Evolutionary conservation across 2,329 filamentous ascomycete genomes (phyloP).

Genomic region (Botryotinia narcissicola): DNA sequence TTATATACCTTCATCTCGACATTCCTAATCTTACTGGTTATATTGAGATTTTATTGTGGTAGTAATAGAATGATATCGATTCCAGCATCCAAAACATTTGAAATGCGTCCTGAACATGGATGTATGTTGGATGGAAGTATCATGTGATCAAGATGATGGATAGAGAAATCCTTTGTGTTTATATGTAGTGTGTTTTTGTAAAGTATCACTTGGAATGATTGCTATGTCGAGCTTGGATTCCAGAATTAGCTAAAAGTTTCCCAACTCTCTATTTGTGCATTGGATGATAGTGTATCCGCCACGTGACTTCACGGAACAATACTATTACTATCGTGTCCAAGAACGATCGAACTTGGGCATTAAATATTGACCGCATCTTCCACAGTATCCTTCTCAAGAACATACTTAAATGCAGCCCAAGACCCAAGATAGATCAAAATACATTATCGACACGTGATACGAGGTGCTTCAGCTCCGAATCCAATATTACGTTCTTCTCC

Average conservation of each 20-base stretch:
- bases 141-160: not conserved
- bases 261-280: no score
- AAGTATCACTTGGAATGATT: not conserved
- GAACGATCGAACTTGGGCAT: not conserved
- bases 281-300: not conserved
- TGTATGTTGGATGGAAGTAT: not conserved
- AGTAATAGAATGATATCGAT: not conserved
- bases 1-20: not conserved
- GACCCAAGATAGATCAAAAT: not conserved
- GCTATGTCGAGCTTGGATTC: not conserved
- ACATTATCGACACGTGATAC: not conserved
- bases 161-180: not conserved
- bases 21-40: not conserved
- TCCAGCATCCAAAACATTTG: not conserved
- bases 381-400: no score
- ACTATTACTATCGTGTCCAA: not conserved
- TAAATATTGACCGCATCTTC: not conserved
- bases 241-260: not conserved
- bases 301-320: not conserved
- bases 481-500: not conserved
- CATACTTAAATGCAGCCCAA: no score
- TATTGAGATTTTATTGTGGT: not conserved
- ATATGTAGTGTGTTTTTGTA: accelerated
- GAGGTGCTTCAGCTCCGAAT: not conserved
- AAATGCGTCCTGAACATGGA: not conserved